Conservation (phyloP, 345 rosid genomes). For the Corymbia maculata region DNA sequence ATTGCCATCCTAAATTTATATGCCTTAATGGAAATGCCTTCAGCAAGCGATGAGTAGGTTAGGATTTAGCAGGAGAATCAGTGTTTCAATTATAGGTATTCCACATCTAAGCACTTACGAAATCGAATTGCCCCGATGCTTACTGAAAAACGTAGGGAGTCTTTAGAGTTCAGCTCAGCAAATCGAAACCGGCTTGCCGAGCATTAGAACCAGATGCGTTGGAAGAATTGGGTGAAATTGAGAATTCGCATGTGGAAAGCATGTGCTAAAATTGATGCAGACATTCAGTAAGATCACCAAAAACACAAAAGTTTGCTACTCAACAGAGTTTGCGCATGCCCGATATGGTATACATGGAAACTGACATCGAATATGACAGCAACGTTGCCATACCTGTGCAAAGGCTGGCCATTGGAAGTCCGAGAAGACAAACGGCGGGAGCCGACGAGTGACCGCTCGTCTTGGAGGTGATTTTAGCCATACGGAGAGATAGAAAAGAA, state of each 20-base stretch:
- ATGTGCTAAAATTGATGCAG: background rate
- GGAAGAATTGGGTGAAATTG: background rate
- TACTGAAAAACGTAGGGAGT: background rate
- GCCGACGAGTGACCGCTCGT: background rate
- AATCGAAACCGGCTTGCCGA: background rate
- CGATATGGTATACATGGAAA: background rate
- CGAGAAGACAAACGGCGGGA: background rate
- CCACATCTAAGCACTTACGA: background rate
- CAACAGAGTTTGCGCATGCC: background rate
- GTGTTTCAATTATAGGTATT: background rate
- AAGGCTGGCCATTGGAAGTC: constrained; percentile 4
- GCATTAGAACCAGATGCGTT: background rate
- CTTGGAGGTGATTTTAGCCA: background rate
- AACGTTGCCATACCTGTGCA: background rate
- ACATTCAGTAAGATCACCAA: background rate
- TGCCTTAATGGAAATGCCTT: background rate
- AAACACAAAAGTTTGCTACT: background rate
- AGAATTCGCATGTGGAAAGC: background rate
- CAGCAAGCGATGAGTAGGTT: background rate
- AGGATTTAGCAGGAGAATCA: background rate
- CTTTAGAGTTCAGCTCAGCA: background rate
- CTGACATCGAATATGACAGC: background rate
- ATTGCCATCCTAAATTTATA: background rate
- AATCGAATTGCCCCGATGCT: background rate
- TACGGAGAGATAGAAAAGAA: background rate